phyloP scores from a whole-genome alignment of 108 stramenopile genomes.

The Skeletonema grethae region DNA sequence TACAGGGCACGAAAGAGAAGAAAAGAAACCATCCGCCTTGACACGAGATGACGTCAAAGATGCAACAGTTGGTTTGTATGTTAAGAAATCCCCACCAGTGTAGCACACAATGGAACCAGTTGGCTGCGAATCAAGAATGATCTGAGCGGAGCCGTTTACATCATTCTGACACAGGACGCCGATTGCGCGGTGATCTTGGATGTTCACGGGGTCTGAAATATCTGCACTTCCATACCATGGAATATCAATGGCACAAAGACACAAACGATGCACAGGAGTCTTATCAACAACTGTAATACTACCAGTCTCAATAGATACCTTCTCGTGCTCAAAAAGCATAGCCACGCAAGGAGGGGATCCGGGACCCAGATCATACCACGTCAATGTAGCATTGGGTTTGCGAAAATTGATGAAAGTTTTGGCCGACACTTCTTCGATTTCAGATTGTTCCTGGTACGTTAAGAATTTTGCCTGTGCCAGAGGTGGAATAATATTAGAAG shows the following conservation, averaged over 20 bases:
- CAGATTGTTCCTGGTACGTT: not conserved
- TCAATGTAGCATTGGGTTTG: slow-evolving; percentile 16
- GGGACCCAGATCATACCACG: slow-evolving; percentile 52
- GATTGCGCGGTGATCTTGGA: slow-evolving; percentile 26
- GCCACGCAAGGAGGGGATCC: slow-evolving; percentile 43
- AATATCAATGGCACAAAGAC: slow-evolving; percentile 49
- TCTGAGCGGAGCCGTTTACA: slow-evolving; percentile 6
- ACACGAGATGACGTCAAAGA: not conserved
- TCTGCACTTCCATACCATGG: slow-evolving; percentile 49
- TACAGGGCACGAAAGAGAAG: slow-evolving; percentile 41
- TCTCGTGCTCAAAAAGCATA: slow-evolving; percentile 22
- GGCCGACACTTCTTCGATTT: slow-evolving; percentile 15
- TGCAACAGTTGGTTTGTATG: slow-evolving; percentile 28
- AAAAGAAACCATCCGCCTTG: slow-evolving; percentile 39
- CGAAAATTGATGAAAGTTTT: not conserved
- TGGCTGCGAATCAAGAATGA: slow-evolving; percentile 10
- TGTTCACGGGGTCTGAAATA: slow-evolving; percentile 15
- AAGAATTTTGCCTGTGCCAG: slow-evolving; percentile 41
- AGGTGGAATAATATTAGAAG: slow-evolving; percentile 12
- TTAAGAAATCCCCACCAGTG: slow-evolving; percentile 13
- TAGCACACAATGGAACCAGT: slow-evolving; percentile 24
- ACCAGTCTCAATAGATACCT: slow-evolving; percentile 1
- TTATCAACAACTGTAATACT: slow-evolving; percentile 3
- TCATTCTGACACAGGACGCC: slow-evolving; percentile 41
- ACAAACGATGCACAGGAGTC: slow-evolving; percentile 16